A percentile compares a stretch with the other conserved stretches of the same genome.
These are phyloP conservation scores for Metschnikowia proteae DNA, from an alignment of 805 yeast species.

Conservation along the genomic window DNA sequence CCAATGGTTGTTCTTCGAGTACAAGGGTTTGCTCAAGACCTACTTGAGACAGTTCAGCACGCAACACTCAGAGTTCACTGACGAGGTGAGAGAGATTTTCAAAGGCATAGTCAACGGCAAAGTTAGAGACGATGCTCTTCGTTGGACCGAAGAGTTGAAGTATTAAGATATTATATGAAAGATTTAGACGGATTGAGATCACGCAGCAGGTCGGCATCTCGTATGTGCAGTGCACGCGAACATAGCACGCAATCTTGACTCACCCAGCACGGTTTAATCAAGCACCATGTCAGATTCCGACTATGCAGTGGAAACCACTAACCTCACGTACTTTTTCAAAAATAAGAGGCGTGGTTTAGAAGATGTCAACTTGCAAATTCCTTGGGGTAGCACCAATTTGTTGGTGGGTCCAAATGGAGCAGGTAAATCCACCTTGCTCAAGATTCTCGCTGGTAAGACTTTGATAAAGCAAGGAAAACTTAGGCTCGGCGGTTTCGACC, in stretches of 20 bases:
- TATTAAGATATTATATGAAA: constrained; percentile 2
- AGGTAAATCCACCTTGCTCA: constrained; percentile 86
- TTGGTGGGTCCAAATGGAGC: constrained; percentile 96
- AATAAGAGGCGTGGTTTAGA: constrained; percentile 59
- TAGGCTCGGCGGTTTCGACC: constrained; percentile 77
- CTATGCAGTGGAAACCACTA: constrained; percentile 57
- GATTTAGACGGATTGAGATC: background rate
- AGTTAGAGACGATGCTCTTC: constrained; percentile 14
- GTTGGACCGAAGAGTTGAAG: constrained; percentile 18
- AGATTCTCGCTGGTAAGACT: constrained; percentile 87
- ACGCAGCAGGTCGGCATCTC: background rate
- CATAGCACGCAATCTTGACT: background rate
- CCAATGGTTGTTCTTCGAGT: constrained; percentile 43
- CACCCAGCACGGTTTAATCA: background rate
- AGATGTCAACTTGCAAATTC: constrained; percentile 57
- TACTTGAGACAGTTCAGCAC: constrained; percentile 30
- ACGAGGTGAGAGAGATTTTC: constrained; percentile 13
- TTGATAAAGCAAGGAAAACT: constrained; percentile 71
- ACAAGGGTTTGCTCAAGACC: constrained; percentile 38
- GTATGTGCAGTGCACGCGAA: background rate
- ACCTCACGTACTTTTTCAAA: constrained; percentile 66
- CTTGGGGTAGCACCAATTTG: constrained; percentile 71
- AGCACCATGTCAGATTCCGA: constrained; percentile 10
- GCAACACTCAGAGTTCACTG: constrained; percentile 12
- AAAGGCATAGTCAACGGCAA: constrained; percentile 15